Evolutionary conservation across 192 early-diverging fungal species (phyloP), one percentile per base, ranked within the genome.

Genomic region (Rhizophagus sp.): DNA sequence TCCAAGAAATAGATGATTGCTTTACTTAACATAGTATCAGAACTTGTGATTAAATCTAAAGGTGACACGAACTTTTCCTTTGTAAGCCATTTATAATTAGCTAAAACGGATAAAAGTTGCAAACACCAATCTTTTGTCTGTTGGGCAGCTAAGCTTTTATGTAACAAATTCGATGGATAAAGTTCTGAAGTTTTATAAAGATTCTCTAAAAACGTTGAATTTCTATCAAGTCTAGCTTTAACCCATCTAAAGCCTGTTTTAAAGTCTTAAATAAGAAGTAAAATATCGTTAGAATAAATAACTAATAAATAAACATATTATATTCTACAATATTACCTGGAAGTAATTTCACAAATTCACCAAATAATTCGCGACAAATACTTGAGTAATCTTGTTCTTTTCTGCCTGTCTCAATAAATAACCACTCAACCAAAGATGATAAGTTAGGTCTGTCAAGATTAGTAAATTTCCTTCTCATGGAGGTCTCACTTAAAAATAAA

Each of bases 321-420:
- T 52, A 15, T 61, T 15, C 72, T 10, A 6, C 3, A 22, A 66
- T 39, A 69, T 63, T 81, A 93, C 92, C 82, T 61, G 88, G 82
- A 30, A 86, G 12, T 0, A 85, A 70, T 9, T 77, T 67, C 2
- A 86, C 89, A 76, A 93, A 88, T 50, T 89, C 83, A 79, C 85
- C 82, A 81, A 95, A 89, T 34, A 95, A 83, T 22, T 85, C 82
- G 77, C 90, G 87, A 73, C 93, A 93, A 19, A 84, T 83, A 57
- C 87, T 89, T 15, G 94, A 85, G 76, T 95, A 95, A 25, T 84
- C 86, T 9, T 84, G 73, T 73, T 93, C 89, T 8, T 80, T 34
- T 39, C 82, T 62, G 17, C 87, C 74, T 12, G 85, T 88, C 78
- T 95, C 88, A 9, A 66, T 81, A 52, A 94, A 88, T 3, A 90